Evolutionary conservation across 2,329 filamentous ascomycete genomes (phyloP), one percentile per base, ranked within the genome.

Genomic region (Trichoderma afroharzianum): DNA sequence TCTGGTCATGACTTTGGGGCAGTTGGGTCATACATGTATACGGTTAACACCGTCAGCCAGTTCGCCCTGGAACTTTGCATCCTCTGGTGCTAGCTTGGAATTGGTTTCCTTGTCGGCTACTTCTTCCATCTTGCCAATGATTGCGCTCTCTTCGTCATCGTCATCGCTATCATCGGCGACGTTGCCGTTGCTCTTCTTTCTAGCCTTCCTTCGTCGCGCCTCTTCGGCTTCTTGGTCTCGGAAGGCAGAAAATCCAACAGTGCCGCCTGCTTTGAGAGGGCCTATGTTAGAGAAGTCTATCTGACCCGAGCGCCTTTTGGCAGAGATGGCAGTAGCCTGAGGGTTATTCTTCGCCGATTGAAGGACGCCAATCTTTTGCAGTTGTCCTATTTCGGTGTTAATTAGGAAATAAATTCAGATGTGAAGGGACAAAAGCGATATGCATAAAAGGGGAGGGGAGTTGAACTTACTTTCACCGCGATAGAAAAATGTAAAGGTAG

Each of bases 401-500:
- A 77, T 75, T 2, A n/a, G 2, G 5, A 11, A 9, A 4, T 11
- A 3, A 3, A 2, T 3, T 21, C 26, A 50, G 5, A 32, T 9
- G 9, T 9, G 24, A 9, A n/a, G 24, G 8, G 36, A 1, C 0
- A 7, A 33, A 32, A 6, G 3, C 26, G 18, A n/a, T n/a, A 5
- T 11, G 9, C 21, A 32, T 5, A 21, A 64, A 33, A 39, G 18
- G 21, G 15, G 32, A 7, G 6, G 59, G 6, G 18, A 18, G 43
- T 21, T 21, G n/a, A 18, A 24, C 94, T 85, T 86, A 97, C 95
- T 92, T 80, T 97, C 93, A 80, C 96, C 96, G 73, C 96, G 90
- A 81, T 99, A 99, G 83, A 98, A 94, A 81, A 99, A 99, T 32
- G 97, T 98, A 81, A 99, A 99, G 9, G 93, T 92, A 4, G 96